Evolutionary conservation across 352 stramenopile species (phyloP).

Genomic region (Lagenidium giganteum): DNA sequence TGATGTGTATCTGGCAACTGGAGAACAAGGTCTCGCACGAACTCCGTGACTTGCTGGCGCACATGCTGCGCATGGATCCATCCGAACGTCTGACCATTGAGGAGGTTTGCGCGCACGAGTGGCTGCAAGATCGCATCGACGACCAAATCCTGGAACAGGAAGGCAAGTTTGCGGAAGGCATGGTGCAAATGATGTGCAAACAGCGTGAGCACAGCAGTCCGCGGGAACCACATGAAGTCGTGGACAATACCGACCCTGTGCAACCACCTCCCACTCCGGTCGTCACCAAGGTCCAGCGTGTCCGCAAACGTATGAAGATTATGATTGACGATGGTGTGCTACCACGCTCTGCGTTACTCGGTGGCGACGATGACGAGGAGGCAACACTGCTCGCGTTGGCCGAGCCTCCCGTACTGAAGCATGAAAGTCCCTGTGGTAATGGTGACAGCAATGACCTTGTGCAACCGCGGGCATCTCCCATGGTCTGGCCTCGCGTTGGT

Average conservation of each 20-base stretch:
- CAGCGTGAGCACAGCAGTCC: neutral
- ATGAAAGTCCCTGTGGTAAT: neutral
- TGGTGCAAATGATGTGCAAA: neutral
- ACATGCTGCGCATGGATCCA: conserved; percentile 32
- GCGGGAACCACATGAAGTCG: conserved; percentile 23
- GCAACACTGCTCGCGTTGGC: neutral
- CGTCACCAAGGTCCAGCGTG: neutral
- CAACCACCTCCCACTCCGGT: neutral
- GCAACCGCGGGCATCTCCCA: conserved; percentile 5
- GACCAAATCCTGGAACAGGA: neutral
- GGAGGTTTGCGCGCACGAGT: conserved; percentile 31
- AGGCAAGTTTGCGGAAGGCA: conserved; percentile 9
- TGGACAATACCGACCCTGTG: conserved; percentile 4
- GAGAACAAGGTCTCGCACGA: conserved; percentile 23
- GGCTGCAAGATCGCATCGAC: conserved; percentile 19
- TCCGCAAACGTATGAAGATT: conserved; percentile 23
- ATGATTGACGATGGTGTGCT: conserved; percentile 6
- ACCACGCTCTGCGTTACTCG: too few species aligned
- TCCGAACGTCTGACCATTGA: conserved; percentile 26
- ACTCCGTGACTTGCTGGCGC: conserved; percentile 26
- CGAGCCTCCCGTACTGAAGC: conserved; percentile 1
- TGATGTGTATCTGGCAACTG: conserved; percentile 36
- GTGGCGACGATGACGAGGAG: neutral
- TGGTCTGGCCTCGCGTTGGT: conserved; percentile 10
- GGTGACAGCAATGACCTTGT: neutral